These are phyloP conservation scores for Hypoxylon sp. DNA, from an alignment of 2,329 filamentous ascomycete genomes.

Conservation along the genomic window DNA sequence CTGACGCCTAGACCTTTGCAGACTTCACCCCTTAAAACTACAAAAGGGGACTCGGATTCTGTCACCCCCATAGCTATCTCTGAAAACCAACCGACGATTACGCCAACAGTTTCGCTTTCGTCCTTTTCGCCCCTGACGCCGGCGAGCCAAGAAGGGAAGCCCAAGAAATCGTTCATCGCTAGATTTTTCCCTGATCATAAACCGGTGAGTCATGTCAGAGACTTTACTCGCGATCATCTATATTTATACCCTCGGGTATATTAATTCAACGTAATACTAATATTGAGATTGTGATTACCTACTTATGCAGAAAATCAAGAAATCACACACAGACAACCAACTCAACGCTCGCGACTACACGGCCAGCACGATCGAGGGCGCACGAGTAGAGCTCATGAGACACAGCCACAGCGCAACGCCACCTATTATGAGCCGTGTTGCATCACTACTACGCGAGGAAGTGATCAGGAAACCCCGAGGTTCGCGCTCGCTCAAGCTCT, in stretches of 20 bases:
- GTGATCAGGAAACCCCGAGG: neutral
- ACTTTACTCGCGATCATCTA: neutral
- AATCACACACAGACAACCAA: conserved; percentile 21
- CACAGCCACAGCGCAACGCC: conserved; percentile 8
- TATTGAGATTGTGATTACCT: neutral
- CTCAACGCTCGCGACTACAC: conserved; percentile 28
- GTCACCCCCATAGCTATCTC: conserved; percentile 15
- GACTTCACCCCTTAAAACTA: conserved; percentile 26
- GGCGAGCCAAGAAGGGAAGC: conserved; percentile 17
- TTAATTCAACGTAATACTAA: neutral
- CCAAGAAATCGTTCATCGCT: conserved; percentile 39
- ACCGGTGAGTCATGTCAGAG: conserved; percentile 25
- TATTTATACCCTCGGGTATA: neutral
- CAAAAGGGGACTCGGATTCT: conserved; percentile 16
- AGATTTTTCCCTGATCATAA: conserved; percentile 31
- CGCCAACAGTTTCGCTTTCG: neutral
- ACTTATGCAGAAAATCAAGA: conserved; percentile 27
- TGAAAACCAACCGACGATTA: conserved; percentile 3
- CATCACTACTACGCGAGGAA: conserved; percentile 54
- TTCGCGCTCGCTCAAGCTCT: conserved; percentile 53
- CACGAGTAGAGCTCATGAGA: conserved; percentile 26
- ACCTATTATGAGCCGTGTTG: conserved; percentile 37
- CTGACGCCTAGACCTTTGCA: neutral
- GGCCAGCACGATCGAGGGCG: conserved; percentile 14
- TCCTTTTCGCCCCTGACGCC: neutral